These are phyloP conservation scores for Trichoderma gamsii DNA, from an alignment of 495 filamentous ascomycete genomes.

Conservation along the genomic window DNA sequence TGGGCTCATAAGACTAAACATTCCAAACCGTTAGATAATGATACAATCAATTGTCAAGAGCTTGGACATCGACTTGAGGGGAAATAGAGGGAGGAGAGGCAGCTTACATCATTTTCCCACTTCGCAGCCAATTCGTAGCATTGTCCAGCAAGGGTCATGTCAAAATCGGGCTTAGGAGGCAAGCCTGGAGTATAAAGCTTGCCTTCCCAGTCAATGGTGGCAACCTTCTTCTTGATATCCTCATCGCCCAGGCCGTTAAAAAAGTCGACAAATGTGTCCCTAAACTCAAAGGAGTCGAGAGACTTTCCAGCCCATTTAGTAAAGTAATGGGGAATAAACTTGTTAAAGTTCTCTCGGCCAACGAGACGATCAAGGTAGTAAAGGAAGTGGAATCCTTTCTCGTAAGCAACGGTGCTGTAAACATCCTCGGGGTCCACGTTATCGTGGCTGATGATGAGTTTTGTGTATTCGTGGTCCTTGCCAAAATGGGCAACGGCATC, in stretches of 20 bases:
- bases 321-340: constrained; percentile 94
- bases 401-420: constrained; percentile 80
- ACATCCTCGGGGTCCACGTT: constrained; percentile 93
- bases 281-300: constrained; percentile 89
- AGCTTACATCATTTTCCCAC: constrained; percentile 53
- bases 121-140: constrained; percentile 76
- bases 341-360: constrained; percentile 80
- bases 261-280: constrained; percentile 76
- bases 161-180: constrained; percentile 84
- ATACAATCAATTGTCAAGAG: neutral
- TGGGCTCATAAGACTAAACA: constrained; percentile 52
- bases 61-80: neutral
- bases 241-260: constrained; percentile 59
- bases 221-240: constrained; percentile 58
- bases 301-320: constrained; percentile 72
- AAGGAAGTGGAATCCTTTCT: constrained; percentile 57
- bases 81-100: neutral
- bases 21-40: neutral
- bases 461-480: constrained; percentile 83
- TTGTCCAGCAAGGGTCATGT: constrained; percentile 78
- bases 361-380: constrained; percentile 80
- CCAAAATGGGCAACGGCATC: constrained; percentile 75
- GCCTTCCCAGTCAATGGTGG: constrained; percentile 75
- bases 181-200: constrained; percentile 82
- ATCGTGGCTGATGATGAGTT: constrained; percentile 76